Conservation (phyloP, 495 filamentous ascomycete species). For the Aspergillus biplanus region DNA sequence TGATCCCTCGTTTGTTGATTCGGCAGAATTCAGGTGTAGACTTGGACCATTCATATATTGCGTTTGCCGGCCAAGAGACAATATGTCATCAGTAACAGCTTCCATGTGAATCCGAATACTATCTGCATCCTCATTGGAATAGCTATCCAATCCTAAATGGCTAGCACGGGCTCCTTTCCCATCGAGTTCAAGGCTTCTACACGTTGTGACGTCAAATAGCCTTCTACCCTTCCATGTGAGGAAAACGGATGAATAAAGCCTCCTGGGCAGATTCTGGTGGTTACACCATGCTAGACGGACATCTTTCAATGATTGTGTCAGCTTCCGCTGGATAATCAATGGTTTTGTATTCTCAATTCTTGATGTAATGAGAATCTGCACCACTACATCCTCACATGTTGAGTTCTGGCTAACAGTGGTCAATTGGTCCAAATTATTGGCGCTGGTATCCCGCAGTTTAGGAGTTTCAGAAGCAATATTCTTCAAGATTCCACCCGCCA, state of each 20-base stretch:
- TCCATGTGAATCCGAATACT: conserved; percentile 62
- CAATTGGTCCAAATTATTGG: too few relatives aligned
- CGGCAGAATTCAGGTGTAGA: conserved; percentile 5
- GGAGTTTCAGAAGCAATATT: too few relatives aligned
- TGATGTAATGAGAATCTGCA: conserved; percentile 74
- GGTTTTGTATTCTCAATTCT: conserved; percentile 62
- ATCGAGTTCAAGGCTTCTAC: conserved; percentile 64
- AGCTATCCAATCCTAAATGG: conserved; percentile 40
- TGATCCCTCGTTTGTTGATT: conserved; percentile 29
- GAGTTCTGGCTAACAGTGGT: background rate
- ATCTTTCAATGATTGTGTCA: conserved; percentile 66
- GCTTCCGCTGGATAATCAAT: conserved; percentile 67
- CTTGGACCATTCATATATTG: conserved; percentile 3
- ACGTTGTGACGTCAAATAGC: conserved; percentile 74
- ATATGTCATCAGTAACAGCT: conserved; percentile 67
- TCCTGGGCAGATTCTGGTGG: conserved; percentile 55
- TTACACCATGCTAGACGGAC: conserved; percentile 70
- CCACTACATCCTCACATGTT: conserved; percentile 44
- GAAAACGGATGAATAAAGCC: conserved; percentile 58
- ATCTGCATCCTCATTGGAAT: conserved; percentile 28
- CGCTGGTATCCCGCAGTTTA: too few relatives aligned
- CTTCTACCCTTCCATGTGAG: conserved; percentile 78
- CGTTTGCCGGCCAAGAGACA: conserved; percentile 1
- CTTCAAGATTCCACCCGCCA: too few relatives aligned
- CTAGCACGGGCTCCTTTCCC: conserved; percentile 34